These are phyloP conservation scores for Zea mays DNA, from an alignment of 176 grass and related monocot species.

Conservation along the genomic window DNA sequence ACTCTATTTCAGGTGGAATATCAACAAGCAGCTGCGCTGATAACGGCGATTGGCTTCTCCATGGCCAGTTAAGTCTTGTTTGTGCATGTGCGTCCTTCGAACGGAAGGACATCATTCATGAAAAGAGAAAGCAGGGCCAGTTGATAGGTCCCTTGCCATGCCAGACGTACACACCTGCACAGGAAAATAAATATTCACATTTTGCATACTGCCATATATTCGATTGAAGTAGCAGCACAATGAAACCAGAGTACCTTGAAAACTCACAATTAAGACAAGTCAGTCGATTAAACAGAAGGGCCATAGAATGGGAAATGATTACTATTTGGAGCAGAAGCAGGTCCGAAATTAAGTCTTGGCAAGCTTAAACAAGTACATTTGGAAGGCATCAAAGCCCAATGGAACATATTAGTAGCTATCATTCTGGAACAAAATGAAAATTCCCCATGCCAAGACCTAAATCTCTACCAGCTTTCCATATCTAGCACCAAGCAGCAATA, in stretches of 20 bases:
- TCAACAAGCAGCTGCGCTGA: slow-evolving; percentile 58
- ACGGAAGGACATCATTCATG: slow-evolving; percentile 63
- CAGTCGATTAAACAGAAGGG: background rate
- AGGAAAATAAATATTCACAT: slow-evolving; percentile 9
- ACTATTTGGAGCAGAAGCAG: background rate
- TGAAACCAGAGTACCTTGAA: background rate
- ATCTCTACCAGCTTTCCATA: background rate
- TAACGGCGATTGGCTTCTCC: slow-evolving; percentile 58
- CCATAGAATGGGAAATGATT: background rate
- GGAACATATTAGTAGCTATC: background rate
- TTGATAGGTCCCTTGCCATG: slow-evolving; percentile 50
- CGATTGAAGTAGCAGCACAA: background rate
- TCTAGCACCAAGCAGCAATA: slow-evolving; percentile 9
- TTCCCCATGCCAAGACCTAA: background rate
- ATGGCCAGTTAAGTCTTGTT: slow-evolving; percentile 62
- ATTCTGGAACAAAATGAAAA: background rate
- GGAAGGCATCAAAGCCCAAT: slow-evolving; percentile 1
- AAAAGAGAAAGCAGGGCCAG: slow-evolving; percentile 23
- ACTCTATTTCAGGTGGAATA: slow-evolving; percentile 73
- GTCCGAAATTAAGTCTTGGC: background rate
- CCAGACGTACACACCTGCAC: slow-evolving; percentile 36
- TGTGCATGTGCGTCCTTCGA: slow-evolving; percentile 44
- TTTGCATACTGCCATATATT: background rate
- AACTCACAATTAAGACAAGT: background rate
- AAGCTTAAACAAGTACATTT: background rate